A percentile compares a stretch with the other conserved stretches of the same genome.
phyloP scores from a whole-genome alignment of 140 eudicot genomes.

The Cichorium intybus region DNA sequence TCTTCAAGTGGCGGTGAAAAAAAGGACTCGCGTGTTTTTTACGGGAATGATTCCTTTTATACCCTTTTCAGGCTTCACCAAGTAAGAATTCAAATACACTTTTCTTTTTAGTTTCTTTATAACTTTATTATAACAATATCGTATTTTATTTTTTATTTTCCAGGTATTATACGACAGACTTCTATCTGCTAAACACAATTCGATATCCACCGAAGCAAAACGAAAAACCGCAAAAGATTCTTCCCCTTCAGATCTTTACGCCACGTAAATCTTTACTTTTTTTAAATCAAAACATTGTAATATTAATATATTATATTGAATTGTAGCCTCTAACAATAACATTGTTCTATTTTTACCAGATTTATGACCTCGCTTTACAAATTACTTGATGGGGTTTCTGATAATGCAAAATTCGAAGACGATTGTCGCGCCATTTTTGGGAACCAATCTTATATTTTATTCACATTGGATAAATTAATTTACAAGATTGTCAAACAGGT shows the following conservation, averaged over 20 bases:
- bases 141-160: neutral
- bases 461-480: slow-evolving; percentile 91
- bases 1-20: slow-evolving; percentile 38
- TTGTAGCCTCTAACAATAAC: slow-evolving; percentile 1
- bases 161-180: slow-evolving; percentile 84
- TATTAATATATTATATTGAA: neutral
- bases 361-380: slow-evolving; percentile 72
- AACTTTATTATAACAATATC: neutral
- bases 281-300: neutral
- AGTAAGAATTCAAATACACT: slow-evolving; percentile 38
- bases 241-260: slow-evolving; percentile 54
- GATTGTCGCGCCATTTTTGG: slow-evolving; percentile 92
- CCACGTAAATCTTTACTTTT: slow-evolving; percentile 45
- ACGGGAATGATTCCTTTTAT: slow-evolving; percentile 82
- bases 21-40: slow-evolving; percentile 56
- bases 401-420: slow-evolving; percentile 89
- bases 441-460: slow-evolving; percentile 85
- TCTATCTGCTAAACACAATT: slow-evolving; percentile 58
- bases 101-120: neutral
- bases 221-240: slow-evolving; percentile 56
- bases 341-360: slow-evolving; percentile 37
- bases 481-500: slow-evolving; percentile 96
- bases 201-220: slow-evolving; percentile 51
- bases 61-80: slow-evolving; percentile 92
- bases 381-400: slow-evolving; percentile 90